Base-by-base conservation (phyloP, 2,329 filamentous ascomycete species). In the Tolypocladium guangdongense region DNA sequence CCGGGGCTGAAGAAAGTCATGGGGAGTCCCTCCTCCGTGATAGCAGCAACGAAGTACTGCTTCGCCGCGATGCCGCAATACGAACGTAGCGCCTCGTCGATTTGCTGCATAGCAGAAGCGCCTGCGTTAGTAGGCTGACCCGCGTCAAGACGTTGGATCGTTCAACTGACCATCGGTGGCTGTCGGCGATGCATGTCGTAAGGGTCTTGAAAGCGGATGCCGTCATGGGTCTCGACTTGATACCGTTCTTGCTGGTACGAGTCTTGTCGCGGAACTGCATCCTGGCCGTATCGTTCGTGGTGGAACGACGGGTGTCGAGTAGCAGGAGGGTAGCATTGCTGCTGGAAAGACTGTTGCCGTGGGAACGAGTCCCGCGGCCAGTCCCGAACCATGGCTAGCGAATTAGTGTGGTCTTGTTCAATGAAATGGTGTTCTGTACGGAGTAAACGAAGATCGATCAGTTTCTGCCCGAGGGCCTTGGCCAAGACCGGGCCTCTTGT, bases 21-120 rank as follows among this genome's bases (percentile, higher is more conserved):
- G 2, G 70, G 61, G 18, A 70, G 68, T 22, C 75, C 75, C 54
- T 78, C 75, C 32, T 79, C 75, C 37, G 71, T 67, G 41, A 79
- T 66, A 2, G 72, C 73, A 12, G 74, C 77, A 36, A 82, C 68
- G 57, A 82, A 81, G 61, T 76, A 82, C 55, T 69, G 68, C 51
- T 73, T 71, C 12, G 73, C 74, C 2, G 75, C 71, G 47, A 82
- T 78, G 38, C 73, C 71, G 58, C 78, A 81, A 41, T 77, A 69
- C 49, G 78, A 73, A 18, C 74, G 70, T 12, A 83, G 65, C 30
- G 75, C 78, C 56, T 74, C 71, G 36, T 74, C 73, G 36, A 82
- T 78, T 60, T 76, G 67, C 76, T 79, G 45, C 50, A 18, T 4
- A 30, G 18, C 38, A 58, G 56, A 35, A 35, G 35, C 11, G 27